Conservation (phyloP, 2,329 filamentous ascomycete species). For the Aspergillus felis region DNA sequence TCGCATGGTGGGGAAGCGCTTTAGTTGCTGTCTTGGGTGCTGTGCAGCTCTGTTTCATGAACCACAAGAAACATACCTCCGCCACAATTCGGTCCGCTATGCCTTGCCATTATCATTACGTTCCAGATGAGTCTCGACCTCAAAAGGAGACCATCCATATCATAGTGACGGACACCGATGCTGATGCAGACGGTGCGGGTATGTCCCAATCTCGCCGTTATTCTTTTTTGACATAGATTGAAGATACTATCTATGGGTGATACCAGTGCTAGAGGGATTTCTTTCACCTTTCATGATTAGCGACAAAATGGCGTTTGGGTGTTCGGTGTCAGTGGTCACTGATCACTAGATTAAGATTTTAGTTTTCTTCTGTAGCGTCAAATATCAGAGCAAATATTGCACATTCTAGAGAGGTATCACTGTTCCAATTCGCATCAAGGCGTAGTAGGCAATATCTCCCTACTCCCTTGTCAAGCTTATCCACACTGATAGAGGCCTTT, state of each 20-base stretch:
- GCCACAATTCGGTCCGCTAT: slow-evolving; percentile 36
- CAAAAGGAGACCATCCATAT: slow-evolving; percentile 26
- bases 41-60: slow-evolving; percentile 54
- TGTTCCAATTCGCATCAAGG: neutral
- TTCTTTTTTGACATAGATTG: neutral
- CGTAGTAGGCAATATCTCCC: neutral
- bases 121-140: slow-evolving; percentile 12
- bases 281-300: neutral
- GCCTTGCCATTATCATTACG: slow-evolving; percentile 24
- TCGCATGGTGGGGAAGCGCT: slow-evolving; percentile 60
- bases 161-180: slow-evolving; percentile 24
- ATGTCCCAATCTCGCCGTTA: neutral
- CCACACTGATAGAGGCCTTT: neutral
- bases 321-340: neutral
- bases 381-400: neutral
- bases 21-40: slow-evolving; percentile 54
- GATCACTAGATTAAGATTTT: neutral
- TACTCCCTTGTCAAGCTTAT: too few relatives aligned
- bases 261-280: neutral
- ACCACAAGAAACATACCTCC: slow-evolving; percentile 44
- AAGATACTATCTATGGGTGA: neutral
- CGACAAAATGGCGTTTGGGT: slow-evolving; percentile 6
- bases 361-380: neutral
- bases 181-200: neutral
- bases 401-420: neutral